These are phyloP conservation scores for Sinapis alba DNA, from an alignment of 441 rosid species.

Conservation along the genomic window DNA sequence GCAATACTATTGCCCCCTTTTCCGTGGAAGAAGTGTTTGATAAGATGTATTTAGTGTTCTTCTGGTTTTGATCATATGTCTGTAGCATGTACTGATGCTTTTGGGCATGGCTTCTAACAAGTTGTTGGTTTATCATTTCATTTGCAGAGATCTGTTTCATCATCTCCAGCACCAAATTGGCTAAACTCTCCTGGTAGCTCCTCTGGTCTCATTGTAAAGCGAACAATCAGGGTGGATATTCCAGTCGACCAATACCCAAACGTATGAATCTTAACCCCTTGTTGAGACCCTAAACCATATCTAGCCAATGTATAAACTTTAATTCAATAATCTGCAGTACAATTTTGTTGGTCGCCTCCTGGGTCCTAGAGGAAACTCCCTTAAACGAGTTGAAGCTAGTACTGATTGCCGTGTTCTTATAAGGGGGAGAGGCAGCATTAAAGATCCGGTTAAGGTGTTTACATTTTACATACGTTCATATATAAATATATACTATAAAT, in stretches of 20 bases:
- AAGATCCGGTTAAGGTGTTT: slow-evolving; percentile 86
- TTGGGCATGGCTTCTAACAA: slow-evolving; percentile 33
- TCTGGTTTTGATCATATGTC: slow-evolving; percentile 16
- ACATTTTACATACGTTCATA: not conserved
- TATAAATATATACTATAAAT: not conserved
- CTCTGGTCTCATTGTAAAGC: slow-evolving; percentile 86
- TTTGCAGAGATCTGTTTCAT: slow-evolving; percentile 69
- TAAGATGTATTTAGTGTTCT: slow-evolving; percentile 17
- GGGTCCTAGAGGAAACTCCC: slow-evolving; percentile 98
- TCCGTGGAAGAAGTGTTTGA: slow-evolving; percentile 24
- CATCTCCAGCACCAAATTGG: slow-evolving; percentile 83
- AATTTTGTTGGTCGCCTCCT: slow-evolving; percentile 99
- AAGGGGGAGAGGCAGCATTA: slow-evolving; percentile 97
- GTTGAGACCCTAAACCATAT: not conserved
- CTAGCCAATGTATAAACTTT: slow-evolving; percentile 29
- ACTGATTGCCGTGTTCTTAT: slow-evolving; percentile 94
- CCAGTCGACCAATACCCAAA: slow-evolving; percentile 83
- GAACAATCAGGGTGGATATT: slow-evolving; percentile 93
- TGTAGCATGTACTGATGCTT: slow-evolving; percentile 5
- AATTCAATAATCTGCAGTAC: slow-evolving; percentile 56
- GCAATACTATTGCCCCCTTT: not conserved
- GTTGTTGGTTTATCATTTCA: slow-evolving; percentile 35
- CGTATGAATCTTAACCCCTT: slow-evolving; percentile 49
- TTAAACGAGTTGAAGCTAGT: slow-evolving; percentile 93
- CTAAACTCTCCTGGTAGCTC: slow-evolving; percentile 77